Conservation (phyloP, 148 eudicot species). For the Suaeda aralocaspica region DNA sequence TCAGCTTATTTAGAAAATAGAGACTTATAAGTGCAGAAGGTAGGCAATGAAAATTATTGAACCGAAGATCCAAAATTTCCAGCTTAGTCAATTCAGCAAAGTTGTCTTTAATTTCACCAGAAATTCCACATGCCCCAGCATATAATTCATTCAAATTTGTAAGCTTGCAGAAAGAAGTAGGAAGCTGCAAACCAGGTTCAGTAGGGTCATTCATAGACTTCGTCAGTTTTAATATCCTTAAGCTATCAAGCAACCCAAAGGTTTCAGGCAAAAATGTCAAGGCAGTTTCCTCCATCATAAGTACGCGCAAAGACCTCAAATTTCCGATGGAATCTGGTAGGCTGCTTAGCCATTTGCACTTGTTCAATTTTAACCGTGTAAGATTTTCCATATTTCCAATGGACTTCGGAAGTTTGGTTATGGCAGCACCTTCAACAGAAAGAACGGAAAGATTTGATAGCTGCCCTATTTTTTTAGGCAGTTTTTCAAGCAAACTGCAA, state of each 20-base stretch:
- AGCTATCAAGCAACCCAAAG: constrained; percentile 46
- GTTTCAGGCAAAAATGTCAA: constrained; percentile 44
- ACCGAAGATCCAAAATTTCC: constrained; percentile 38
- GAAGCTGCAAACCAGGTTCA: constrained; percentile 30
- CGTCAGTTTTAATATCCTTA: constrained; percentile 44
- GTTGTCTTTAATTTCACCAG: constrained; percentile 42
- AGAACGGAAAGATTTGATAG: constrained; percentile 37
- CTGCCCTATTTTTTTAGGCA: constrained; percentile 43
- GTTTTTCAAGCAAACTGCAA: constrained; percentile 36
- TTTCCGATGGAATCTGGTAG: constrained; percentile 43
- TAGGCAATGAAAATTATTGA: constrained; percentile 46
- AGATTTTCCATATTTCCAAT: constrained; percentile 48
- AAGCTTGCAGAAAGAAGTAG: constrained; percentile 41
- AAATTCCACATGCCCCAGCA: constrained; percentile 47
- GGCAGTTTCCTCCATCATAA: constrained; percentile 43
- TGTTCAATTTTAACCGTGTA: constrained; percentile 30
- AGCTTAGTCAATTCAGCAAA: constrained; percentile 43
- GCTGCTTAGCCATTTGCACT: constrained; percentile 30
- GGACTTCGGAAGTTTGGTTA: constrained; percentile 45
- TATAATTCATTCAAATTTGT: constrained; percentile 40
- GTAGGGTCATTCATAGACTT: constrained; percentile 13
- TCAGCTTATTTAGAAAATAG: constrained; percentile 34
- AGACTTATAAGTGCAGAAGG: constrained; percentile 50
- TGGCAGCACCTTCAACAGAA: constrained; percentile 32
- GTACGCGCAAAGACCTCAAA: constrained; percentile 35